These are phyloP conservation scores for Trematosphaeria pertusa DNA, from an alignment of 2,329 filamentous ascomycete species.

Conservation along the genomic window DNA sequence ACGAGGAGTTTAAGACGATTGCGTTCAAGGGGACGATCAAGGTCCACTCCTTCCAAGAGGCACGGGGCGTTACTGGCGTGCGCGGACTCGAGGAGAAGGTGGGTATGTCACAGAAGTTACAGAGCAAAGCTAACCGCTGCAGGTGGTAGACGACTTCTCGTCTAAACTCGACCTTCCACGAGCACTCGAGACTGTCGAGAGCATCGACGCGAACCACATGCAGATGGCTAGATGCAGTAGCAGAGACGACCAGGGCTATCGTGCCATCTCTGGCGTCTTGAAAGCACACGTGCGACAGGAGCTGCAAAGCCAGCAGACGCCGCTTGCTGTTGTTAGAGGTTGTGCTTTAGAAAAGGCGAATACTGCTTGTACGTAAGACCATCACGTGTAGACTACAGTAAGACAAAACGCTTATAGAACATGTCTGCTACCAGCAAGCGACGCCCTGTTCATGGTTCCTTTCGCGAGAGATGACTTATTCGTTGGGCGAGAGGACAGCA, in stretches of 20 bases:
- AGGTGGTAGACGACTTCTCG: conserved; percentile 51
- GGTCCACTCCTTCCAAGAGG: conserved; percentile 50
- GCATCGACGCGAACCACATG: conserved; percentile 51
- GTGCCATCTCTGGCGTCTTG: conserved; percentile 35
- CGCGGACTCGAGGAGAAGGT: conserved; percentile 46
- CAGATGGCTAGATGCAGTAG: conserved; percentile 46
- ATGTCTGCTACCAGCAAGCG: conserved; percentile 11
- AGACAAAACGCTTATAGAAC: conserved; percentile 8
- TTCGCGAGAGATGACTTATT: conserved; percentile 13
- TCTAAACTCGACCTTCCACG: conserved; percentile 48
- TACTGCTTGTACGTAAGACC: conserved; percentile 14
- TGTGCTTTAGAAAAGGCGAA: conserved; percentile 5
- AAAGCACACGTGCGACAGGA: conserved; percentile 27
- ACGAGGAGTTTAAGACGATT: conserved; percentile 43
- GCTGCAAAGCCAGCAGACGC: conserved; percentile 8
- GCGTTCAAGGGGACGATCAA: conserved; percentile 29
- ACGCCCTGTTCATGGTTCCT: conserved; percentile 17
- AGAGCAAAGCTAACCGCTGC: conserved; percentile 15
- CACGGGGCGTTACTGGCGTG: conserved; percentile 35
- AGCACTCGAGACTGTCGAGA: conserved; percentile 47
- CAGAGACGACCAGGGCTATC: conserved; percentile 40
- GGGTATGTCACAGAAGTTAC: conserved; percentile 7
- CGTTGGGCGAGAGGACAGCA: conserved; percentile 13
- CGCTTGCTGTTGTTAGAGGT: conserved; percentile 1
- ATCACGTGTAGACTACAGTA: conserved; percentile 9